phyloP scores from a whole-genome alignment of 2,329 filamentous ascomycete genomes.

The Aspergillus luchuensis region DNA sequence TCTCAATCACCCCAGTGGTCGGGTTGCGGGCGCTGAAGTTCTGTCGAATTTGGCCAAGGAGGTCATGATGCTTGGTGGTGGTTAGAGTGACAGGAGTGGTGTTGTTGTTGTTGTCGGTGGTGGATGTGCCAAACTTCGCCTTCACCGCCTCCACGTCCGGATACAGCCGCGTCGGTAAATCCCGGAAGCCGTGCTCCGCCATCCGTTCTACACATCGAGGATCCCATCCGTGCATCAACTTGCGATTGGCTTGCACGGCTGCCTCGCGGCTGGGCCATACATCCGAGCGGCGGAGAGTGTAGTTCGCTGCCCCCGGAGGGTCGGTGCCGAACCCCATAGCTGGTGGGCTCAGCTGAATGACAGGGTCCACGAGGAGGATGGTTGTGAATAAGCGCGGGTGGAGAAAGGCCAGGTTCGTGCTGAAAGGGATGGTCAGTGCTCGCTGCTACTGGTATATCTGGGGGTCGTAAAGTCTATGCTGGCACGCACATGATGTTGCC shows the following conservation, averaged over 20 bases:
- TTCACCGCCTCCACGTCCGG: not conserved
- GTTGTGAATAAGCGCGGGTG: slow-evolving; percentile 9
- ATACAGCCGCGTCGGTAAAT: slow-evolving; percentile 14
- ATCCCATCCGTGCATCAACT: slow-evolving; percentile 14
- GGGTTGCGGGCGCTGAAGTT: not conserved
- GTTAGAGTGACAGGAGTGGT: slow-evolving; percentile 11
- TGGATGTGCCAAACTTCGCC: not conserved
- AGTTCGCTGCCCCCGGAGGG: slow-evolving; percentile 3
- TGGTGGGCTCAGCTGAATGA: slow-evolving; percentile 7
- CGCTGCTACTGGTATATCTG: not conserved
- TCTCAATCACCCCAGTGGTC: not conserved
- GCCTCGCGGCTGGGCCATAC: slow-evolving; percentile 12
- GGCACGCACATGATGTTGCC: not conserved
- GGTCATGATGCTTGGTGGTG: slow-evolving; percentile 12
- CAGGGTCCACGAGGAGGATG: slow-evolving; percentile 15
- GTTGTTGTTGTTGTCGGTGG: not conserved
- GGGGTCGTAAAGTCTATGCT: not conserved
- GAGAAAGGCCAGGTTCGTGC: slow-evolving; percentile 8
- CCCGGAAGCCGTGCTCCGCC: slow-evolving; percentile 14
- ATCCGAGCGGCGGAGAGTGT: slow-evolving; percentile 8
- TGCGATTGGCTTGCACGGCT: not conserved
- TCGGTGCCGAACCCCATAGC: not conserved
- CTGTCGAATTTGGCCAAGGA: not conserved
- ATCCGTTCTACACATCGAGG: slow-evolving; percentile 11
- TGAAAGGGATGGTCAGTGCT: not conserved